Evolutionary conservation across 2,329 filamentous ascomycete genomes (phyloP), one percentile per base, ranked within the genome.

Genomic region (Colletotrichum sp.): DNA sequence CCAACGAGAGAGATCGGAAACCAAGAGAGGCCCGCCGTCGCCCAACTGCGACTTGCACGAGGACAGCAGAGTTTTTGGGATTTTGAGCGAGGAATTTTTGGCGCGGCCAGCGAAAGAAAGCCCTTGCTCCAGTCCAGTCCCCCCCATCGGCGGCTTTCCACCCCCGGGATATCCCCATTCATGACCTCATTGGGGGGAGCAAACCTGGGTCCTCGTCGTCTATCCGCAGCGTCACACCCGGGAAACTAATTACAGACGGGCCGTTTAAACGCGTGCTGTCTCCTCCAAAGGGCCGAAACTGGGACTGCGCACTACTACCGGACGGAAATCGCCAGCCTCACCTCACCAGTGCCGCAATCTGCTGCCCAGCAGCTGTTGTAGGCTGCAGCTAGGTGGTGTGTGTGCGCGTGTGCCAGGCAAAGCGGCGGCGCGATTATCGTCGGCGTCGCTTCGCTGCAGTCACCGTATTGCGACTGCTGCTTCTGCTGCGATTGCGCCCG

Each of bases 231-330:
- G 65, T 76, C 74, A 76, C 74, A 74, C 74, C 70, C 56, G 63
- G 69, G 43, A 75, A 69, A 70, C 74, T 66, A 70, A 76, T 75
- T 70, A 74, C 74, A 76, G 70, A 74, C 74, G 74, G 70, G 65
- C 74, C 74, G 74, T 76, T 76, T 73, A 68, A 75, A 68, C 73
- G 69, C 34, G 56, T 63, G 34, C 73, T 63, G 73, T 73, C 73
- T 64, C 73, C 73, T 75, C 73, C 73, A 75, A 75, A 75, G 73
- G 73, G 73, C 73, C 73, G 73, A 75, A 68, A 67, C 55, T 24
- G 63, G 52, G 52, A 59, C 36, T 64, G 71, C 18, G 56, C 36
- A 43, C 16, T 28, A 65, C 36, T 55, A 64, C 61, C 38, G 38
- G 38, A 43, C 56, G 26, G 55, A 34, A 63, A 38, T 43, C 65